A percentile compares a stretch with the other conserved stretches of the same genome.
These are phyloP conservation scores for Vicia faba DNA, from an alignment of 306 rosid species.

Conservation along the genomic window DNA sequence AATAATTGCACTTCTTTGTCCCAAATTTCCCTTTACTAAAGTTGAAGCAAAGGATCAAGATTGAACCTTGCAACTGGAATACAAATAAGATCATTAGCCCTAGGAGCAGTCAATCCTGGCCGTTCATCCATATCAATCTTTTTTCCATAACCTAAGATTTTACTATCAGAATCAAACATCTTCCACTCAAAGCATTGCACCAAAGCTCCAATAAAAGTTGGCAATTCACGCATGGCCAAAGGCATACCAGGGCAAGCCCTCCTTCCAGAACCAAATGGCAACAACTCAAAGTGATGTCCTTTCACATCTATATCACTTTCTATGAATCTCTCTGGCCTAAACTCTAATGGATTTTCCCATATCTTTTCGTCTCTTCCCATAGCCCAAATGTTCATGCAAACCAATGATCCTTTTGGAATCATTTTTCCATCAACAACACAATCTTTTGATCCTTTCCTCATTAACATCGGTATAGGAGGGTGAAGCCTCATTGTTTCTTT, in stretches of 20 bases:
- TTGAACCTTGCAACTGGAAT: slow-evolving; percentile 44
- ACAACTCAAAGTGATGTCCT: slow-evolving; percentile 15
- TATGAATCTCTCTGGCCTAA: slow-evolving; percentile 13
- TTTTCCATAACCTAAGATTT: not conserved
- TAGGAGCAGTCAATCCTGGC: slow-evolving; percentile 56
- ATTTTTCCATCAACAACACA: slow-evolving; percentile 37
- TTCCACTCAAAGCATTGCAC: slow-evolving; percentile 60
- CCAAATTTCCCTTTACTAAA: not conserved
- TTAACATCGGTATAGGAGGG: slow-evolving; percentile 38
- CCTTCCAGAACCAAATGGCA: slow-evolving; percentile 53
- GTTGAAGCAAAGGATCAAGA: slow-evolving; percentile 26
- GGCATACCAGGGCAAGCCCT: slow-evolving; percentile 57
- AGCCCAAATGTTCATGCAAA: slow-evolving; percentile 49
- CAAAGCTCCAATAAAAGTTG: slow-evolving; percentile 42
- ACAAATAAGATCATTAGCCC: slow-evolving; percentile 46
- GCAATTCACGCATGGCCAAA: slow-evolving; percentile 51
- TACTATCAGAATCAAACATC: not conserved
- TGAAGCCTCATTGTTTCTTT: slow-evolving; percentile 27
- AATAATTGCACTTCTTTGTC: too few species aligned
- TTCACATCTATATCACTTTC: slow-evolving; percentile 1
- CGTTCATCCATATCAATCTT: slow-evolving; percentile 47
- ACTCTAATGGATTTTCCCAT: slow-evolving; percentile 48
- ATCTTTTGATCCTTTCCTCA: slow-evolving; percentile 44
- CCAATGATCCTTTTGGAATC: slow-evolving; percentile 36
- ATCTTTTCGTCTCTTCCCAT: slow-evolving; percentile 52